Conservation (phyloP, 805 yeast species). For the Schizosaccharomyces lindneri region DNA sequence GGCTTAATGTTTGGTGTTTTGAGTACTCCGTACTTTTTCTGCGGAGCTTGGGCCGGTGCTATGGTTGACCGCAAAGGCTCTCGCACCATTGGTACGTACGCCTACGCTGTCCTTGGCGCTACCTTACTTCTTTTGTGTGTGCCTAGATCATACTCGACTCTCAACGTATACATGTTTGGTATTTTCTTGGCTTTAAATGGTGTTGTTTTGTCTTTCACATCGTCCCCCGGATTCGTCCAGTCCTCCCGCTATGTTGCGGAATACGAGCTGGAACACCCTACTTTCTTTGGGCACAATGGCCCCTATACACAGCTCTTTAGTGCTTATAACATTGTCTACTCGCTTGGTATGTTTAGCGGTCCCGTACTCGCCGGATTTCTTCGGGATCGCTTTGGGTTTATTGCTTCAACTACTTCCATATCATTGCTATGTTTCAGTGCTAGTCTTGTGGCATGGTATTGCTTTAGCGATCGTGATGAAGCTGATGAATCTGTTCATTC, state of each 20-base stretch:
- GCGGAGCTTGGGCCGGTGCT: slow-evolving; percentile 1
- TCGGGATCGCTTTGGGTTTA: neutral
- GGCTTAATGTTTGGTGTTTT: slow-evolving; percentile 11
- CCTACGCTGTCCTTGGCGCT: neutral
- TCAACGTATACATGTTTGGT: neutral
- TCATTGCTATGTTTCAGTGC: neutral
- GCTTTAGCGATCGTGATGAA: neutral
- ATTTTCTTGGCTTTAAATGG: neutral
- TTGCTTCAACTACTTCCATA: neutral
- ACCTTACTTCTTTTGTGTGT: neutral
- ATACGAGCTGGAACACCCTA: neutral
- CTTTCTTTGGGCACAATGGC: neutral
- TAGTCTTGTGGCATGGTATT: neutral
- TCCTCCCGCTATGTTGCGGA: neutral
- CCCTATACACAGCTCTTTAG: neutral
- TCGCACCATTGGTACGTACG: neutral
- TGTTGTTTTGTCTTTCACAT: neutral
- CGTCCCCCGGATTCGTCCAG: neutral
- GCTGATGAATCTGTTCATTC: neutral
- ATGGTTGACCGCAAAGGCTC: slow-evolving; percentile 1
- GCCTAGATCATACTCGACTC: neutral
- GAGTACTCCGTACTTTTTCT: neutral
- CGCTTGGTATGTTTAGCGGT: neutral
- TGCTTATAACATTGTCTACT: neutral
- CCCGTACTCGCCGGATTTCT: neutral